These are phyloP conservation scores for Penicillium sp. DNA, from an alignment of 2,329 filamentous ascomycete genomes.

Conservation along the genomic window DNA sequence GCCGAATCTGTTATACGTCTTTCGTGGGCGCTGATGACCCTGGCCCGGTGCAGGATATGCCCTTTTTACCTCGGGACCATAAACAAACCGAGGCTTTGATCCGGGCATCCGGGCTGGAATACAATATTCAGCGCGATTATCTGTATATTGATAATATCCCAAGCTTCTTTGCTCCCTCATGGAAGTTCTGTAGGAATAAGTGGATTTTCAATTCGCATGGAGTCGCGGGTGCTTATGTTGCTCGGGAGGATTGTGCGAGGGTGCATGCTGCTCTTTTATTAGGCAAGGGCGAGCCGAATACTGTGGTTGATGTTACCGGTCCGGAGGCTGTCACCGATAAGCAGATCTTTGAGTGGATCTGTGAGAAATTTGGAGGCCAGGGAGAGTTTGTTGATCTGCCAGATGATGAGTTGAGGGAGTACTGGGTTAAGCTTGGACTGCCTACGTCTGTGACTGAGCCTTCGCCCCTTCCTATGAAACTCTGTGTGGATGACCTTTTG, in stretches of 20 bases:
- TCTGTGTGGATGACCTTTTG: slow-evolving; percentile 4
- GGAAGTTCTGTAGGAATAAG: neutral
- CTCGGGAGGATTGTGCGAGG: neutral
- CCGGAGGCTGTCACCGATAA: slow-evolving; percentile 3
- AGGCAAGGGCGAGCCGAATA: neutral
- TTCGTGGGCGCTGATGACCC: slow-evolving; percentile 3
- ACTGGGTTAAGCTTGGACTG: slow-evolving; percentile 1
- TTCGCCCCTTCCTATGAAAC: slow-evolving; percentile 4
- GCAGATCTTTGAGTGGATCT: slow-evolving; percentile 1
- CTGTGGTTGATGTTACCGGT: neutral
- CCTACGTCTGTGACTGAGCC: neutral
- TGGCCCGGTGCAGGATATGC: neutral
- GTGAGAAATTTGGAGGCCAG: neutral
- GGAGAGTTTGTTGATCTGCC: neutral
- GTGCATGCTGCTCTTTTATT: neutral
- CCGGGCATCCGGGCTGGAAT: neutral
- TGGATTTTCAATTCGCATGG: neutral
- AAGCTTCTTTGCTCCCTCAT: slow-evolving; percentile 2
- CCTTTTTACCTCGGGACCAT: slow-evolving; percentile 1
- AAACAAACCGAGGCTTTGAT: neutral
- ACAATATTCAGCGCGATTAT: slow-evolving; percentile 2
- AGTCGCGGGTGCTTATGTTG: neutral
- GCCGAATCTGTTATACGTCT: slow-evolving; percentile 4
- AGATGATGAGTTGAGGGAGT: slow-evolving; percentile 1
- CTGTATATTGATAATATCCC: slow-evolving; percentile 1